phyloP scores from a whole-genome alignment of 2,329 filamentous ascomycete genomes.

The Trichoderma oligosporum region DNA sequence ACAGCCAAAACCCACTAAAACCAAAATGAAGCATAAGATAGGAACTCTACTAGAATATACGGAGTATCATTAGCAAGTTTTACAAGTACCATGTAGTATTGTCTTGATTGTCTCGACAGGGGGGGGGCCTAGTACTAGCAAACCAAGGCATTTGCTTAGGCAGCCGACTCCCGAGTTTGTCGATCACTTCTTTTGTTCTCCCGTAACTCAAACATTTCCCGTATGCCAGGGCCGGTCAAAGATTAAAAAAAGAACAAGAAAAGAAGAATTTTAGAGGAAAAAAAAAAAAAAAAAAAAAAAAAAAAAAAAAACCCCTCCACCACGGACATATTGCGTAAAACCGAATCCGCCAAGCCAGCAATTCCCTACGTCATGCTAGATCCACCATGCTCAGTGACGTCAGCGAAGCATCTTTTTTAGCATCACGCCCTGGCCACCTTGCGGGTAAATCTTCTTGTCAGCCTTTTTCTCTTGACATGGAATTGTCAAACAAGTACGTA shows the following conservation, averaged over 20 bases:
- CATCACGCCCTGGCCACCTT: background rate
- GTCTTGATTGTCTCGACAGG: no score
- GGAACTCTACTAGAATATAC: no score
- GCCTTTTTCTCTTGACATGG: background rate
- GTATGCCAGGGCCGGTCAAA: background rate
- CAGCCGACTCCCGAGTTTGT: background rate
- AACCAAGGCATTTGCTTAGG: background rate
- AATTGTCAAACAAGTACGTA: no score
- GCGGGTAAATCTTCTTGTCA: background rate
- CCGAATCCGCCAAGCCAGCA: background rate
- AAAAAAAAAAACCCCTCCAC: background rate
- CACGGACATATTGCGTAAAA: background rate
- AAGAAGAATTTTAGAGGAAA: no score
- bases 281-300: no score
- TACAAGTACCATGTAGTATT: no score
- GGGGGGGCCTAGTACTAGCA: no score
- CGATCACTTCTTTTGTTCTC: background rate
- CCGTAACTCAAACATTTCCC: background rate
- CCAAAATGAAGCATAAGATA: no score
- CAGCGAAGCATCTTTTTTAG: background rate
- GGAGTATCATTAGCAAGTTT: no score
- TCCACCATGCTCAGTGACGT: slow-evolving; percentile 3
- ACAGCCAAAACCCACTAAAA: no score
- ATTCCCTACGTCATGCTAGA: background rate
- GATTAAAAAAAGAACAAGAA: background rate